Base-by-base conservation (phyloP, 192 early-diverging fungal genomes). In the Spinellus fusiger region DNA sequence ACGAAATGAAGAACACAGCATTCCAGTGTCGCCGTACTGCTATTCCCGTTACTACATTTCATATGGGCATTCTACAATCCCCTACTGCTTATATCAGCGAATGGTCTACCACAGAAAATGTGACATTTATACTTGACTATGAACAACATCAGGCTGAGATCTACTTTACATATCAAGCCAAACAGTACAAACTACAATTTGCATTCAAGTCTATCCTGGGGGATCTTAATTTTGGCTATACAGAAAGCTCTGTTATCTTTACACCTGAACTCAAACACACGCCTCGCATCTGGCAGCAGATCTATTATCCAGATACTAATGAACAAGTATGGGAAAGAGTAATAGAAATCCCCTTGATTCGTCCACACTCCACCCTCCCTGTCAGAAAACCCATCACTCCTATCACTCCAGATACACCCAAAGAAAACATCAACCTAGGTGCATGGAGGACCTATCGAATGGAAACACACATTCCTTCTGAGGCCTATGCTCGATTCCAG, bases 381-480 rank as follows among this genome's bases (percentile, higher is more conserved):
- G n/a, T n/a, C n/a, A n/a, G n/a, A n/a, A n/a, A n/a, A n/a, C n/a
- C n/a, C n/a, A n/a, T n/a, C n/a, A n/a, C n/a, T n/a, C n/a, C n/a
- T n/a, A n/a, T n/a, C n/a, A n/a, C n/a, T n/a, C n/a, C n/a, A n/a
- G n/a, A n/a, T n/a, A n/a, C 16, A 35, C 54, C 54, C 18, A 20
- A 29, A 23, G 54, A 22, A 1, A 22, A 28, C 13, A 37, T 55
- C n/a, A 34, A 55, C 20, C 37, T 55, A 32, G 37, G 22, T 37
- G 37, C 48, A 7, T 61, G 59, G 59, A 50, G 18, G 26, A 33
- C 38, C 15, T 61, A 61, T 27, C 28, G 59, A 16, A 23, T 61
- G 3, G 59, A 51, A 23, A 49, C 51, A 25, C 23, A 50, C 9
- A 49, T 50, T 1, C 34, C 59, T n/a, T 20, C 48, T 4, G 8